A percentile compares a stretch with the other conserved stretches of the same genome.
These are phyloP conservation scores for Asterionellopsis glacialis DNA, from an alignment of 108 stramenopile species.

Conservation along the genomic window DNA sequence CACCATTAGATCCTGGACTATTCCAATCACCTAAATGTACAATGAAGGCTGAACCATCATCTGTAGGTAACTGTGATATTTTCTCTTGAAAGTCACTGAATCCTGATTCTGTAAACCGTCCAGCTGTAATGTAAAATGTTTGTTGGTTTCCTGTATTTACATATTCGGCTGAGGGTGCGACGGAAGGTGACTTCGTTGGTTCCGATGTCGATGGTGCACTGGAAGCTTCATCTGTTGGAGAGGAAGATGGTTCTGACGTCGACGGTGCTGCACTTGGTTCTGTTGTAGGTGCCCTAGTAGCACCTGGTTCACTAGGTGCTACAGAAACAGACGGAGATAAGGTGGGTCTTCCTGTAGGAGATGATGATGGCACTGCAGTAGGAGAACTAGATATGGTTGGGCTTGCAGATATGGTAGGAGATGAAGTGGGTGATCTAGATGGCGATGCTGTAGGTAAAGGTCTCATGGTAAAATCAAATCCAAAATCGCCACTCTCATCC, in stretches of 20 bases:
- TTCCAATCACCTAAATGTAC: constrained; percentile 52
- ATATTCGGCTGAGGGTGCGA: neutral
- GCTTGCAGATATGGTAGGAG: neutral
- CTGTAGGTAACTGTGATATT: constrained; percentile 11
- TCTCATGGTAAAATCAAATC: neutral
- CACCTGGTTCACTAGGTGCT: constrained; percentile 2
- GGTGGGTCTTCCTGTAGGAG: neutral
- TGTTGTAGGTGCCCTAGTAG: neutral
- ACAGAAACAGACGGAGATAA: neutral
- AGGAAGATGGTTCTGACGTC: neutral
- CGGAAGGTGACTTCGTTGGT: neutral
- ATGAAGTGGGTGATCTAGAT: neutral
- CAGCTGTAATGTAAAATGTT: constrained; percentile 28
- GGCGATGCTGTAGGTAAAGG: neutral
- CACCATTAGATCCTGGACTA: constrained; percentile 15
- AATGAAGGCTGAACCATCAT: constrained; percentile 20
- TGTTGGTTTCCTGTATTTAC: neutral
- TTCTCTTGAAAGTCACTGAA: constrained; percentile 15
- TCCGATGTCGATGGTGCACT: neutral
- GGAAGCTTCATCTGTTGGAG: constrained; percentile 10
- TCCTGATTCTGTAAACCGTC: constrained; percentile 20
- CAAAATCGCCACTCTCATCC: too few species aligned
- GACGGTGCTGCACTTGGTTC: neutral
- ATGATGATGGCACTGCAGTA: neutral
- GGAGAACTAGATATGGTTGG: neutral